Conservation (phyloP, 2,329 filamentous ascomycete genomes). For the Aspergillus viridinutans region DNA sequence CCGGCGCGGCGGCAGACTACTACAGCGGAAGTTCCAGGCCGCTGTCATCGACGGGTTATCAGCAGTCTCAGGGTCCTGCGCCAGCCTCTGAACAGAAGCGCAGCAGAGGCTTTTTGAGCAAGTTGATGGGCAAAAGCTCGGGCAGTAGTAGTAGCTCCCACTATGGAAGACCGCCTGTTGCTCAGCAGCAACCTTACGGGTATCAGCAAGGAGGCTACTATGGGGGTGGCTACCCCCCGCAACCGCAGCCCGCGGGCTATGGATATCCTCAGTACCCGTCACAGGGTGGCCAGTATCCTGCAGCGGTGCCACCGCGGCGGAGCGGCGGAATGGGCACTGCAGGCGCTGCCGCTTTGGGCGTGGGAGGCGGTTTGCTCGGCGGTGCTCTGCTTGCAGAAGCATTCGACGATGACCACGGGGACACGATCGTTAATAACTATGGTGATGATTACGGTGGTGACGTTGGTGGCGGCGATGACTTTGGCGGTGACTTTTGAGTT, state of each 20-base stretch:
- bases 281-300: constrained; percentile 35
- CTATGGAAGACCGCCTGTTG: constrained; percentile 13
- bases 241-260: constrained; percentile 26
- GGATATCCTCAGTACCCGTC: constrained; percentile 33
- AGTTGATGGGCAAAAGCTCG: constrained; percentile 47
- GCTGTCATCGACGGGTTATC: constrained; percentile 11
- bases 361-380: constrained; percentile 76
- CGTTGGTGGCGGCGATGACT: constrained; percentile 24
- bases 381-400: constrained; percentile 68
- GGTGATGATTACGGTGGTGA: constrained; percentile 26
- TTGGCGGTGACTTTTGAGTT: constrained; percentile 11
- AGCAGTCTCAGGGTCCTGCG: background rate
- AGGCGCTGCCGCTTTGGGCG: constrained; percentile 71
- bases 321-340: constrained; percentile 60
- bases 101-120: constrained; percentile 48
- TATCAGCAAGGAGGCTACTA: constrained; percentile 22
- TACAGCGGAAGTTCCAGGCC: constrained; percentile 34
- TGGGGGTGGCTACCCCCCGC: constrained; percentile 29
- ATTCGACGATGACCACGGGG: constrained; percentile 54
- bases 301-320: constrained; percentile 43
- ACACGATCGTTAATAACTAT: constrained; percentile 28
- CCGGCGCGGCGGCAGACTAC: constrained; percentile 45
- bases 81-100: constrained; percentile 31
- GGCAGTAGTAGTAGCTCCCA: constrained; percentile 18
- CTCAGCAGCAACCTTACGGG: constrained; percentile 25